A percentile compares a stretch with the other conserved stretches of the same genome.
These are phyloP conservation scores for Delitschia confertaspora DNA, from an alignment of 495 filamentous ascomycete genomes.

Conservation along the genomic window DNA sequence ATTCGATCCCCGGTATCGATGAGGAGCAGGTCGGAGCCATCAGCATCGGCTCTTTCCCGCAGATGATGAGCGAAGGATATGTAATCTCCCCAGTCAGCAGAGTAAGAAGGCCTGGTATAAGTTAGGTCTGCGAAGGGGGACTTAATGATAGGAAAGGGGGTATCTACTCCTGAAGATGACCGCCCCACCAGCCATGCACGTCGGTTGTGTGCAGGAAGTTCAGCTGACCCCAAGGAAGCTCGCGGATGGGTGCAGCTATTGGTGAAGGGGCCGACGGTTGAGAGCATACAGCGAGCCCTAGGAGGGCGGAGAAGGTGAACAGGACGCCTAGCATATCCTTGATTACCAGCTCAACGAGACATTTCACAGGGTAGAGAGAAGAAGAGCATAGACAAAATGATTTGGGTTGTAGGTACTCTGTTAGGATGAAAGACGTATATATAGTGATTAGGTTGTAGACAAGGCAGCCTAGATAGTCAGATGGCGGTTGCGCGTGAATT, in stretches of 20 bases:
- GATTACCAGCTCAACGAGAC: slow-evolving; percentile 8
- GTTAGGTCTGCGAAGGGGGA: background rate
- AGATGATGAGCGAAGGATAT: slow-evolving; percentile 83
- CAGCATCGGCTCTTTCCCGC: slow-evolving; percentile 63
- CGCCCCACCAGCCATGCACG: slow-evolving; percentile 91
- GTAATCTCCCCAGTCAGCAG: slow-evolving; percentile 96
- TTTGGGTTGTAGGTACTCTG: too few relatives aligned
- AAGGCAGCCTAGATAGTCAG: too few relatives aligned
- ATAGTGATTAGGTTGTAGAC: too few relatives aligned
- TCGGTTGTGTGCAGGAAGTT: slow-evolving; percentile 94
- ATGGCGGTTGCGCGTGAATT: too few relatives aligned
- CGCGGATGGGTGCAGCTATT: slow-evolving; percentile 70
- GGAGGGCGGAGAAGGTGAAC: slow-evolving; percentile 39
- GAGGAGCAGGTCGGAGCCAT: slow-evolving; percentile 74
- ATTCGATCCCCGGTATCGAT: slow-evolving; percentile 91
- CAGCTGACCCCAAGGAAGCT: slow-evolving; percentile 79
- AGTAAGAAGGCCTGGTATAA: slow-evolving; percentile 61
- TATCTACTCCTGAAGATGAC: slow-evolving; percentile 79
- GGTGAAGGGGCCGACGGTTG: slow-evolving; percentile 77
- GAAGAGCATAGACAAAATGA: too few relatives aligned
- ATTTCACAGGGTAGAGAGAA: too few relatives aligned
- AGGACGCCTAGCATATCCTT: slow-evolving; percentile 17
- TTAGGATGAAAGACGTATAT: too few relatives aligned
- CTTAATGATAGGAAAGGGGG: background rate
- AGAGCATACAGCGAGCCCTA: slow-evolving; percentile 27